Percentiles rank a stretch among this genome's conserved stretches.
phyloP scores from a whole-genome alignment of 768 basidiomycete genomes.

The Boletus sp. region DNA sequence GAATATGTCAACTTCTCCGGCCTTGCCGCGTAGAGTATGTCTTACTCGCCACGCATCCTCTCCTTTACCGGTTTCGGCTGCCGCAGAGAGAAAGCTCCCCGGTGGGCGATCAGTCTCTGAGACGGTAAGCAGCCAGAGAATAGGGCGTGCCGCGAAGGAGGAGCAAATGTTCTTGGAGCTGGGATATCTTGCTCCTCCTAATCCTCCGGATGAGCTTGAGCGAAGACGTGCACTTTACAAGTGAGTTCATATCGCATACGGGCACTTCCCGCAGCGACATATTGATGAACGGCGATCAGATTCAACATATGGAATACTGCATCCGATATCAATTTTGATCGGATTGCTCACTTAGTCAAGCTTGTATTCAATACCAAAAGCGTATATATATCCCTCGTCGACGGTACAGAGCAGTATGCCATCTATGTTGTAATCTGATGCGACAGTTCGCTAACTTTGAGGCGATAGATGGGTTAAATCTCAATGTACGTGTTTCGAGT shows the following conservation, averaged over 20 bases:
- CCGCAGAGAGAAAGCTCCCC: slow-evolving; percentile 32
- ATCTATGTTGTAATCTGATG: slow-evolving; percentile 3
- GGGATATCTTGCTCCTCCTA: slow-evolving; percentile 76
- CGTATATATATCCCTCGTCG: slow-evolving; percentile 80
- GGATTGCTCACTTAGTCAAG: slow-evolving; percentile 90
- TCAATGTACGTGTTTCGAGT: slow-evolving; percentile 56
- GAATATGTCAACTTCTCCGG: slow-evolving; percentile 41
- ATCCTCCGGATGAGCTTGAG: slow-evolving; percentile 82
- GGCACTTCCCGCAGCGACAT: neutral
- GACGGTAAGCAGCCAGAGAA: slow-evolving; percentile 34
- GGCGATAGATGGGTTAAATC: slow-evolving; percentile 80
- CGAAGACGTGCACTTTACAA: slow-evolving; percentile 83
- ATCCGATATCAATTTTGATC: slow-evolving; percentile 87
- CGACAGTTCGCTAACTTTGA: slow-evolving; percentile 7
- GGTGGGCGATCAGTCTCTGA: slow-evolving; percentile 35
- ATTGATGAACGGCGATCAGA: slow-evolving; percentile 37
- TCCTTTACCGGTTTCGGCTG: slow-evolving; percentile 50
- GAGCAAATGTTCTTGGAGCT: slow-evolving; percentile 63
- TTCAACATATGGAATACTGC: slow-evolving; percentile 90
- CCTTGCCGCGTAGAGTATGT: slow-evolving; percentile 49
- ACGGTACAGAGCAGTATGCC: slow-evolving; percentile 77
- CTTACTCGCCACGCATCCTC: slow-evolving; percentile 65
- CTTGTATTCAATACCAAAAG: slow-evolving; percentile 90
- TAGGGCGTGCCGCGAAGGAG: slow-evolving; percentile 58
- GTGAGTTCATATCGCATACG: slow-evolving; percentile 37